phyloP scores from a whole-genome alignment of 83 land plant species.

The Larix sibirica region DNA sequence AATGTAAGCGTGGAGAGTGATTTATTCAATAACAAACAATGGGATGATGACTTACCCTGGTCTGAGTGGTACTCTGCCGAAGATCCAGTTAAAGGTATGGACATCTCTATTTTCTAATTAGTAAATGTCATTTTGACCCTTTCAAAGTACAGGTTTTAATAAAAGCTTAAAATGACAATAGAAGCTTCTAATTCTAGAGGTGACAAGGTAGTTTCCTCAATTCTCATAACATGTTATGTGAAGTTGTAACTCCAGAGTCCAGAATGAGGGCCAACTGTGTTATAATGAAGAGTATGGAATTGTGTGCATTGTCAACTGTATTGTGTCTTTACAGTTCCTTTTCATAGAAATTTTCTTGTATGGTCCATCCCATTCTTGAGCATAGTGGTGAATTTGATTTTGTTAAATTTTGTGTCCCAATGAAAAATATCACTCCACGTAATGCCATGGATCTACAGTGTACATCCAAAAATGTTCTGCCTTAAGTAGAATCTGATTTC shows the following conservation, averaged over 20 bases:
- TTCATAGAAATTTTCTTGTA: background rate
- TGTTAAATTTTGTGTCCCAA: no score
- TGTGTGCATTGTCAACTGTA: background rate
- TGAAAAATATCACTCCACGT: no score
- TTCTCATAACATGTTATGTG: background rate
- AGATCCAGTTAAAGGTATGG: constrained; percentile 88
- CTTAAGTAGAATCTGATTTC: no score
- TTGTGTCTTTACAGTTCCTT: background rate
- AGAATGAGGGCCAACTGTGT: background rate
- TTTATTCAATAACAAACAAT: constrained; percentile 35
- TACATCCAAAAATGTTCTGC: no score
- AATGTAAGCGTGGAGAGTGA: constrained; percentile 29
- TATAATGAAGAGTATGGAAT: background rate
- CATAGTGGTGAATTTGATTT: no score
- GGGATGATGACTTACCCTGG: constrained; percentile 99
- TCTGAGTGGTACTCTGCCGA: constrained; percentile 98
- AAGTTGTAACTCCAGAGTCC: background rate
- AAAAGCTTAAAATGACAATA: background rate
- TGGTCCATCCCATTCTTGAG: constrained; percentile 7
- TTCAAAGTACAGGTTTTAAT: background rate
- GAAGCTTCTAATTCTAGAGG: background rate
- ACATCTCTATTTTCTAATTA: background rate
- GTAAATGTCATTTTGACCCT: constrained; percentile 5
- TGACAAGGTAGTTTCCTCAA: background rate
- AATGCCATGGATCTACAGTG: no score